Conservation (phyloP, 1,139 yeast genomes). For the Blastobotrys apis region DNA sequence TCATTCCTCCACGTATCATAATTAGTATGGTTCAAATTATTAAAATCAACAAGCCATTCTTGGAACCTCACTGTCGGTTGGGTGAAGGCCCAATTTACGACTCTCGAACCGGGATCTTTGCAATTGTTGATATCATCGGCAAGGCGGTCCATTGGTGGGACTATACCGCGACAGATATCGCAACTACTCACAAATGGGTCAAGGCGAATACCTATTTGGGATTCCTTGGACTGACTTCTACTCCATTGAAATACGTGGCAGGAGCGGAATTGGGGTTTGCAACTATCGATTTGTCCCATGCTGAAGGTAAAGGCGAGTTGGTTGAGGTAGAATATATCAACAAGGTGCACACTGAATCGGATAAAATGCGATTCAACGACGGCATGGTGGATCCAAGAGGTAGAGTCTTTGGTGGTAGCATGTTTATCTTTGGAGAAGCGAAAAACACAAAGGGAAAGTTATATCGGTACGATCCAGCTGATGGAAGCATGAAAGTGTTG, state of each 20-base stretch:
- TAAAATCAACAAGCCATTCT: slow-evolving; percentile 20
- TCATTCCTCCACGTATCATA: too few species aligned
- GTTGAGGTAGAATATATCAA: slow-evolving; percentile 19
- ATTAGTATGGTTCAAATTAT: too few species aligned
- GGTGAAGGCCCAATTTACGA: slow-evolving; percentile 37
- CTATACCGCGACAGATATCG: slow-evolving; percentile 19
- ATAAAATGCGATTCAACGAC: slow-evolving; percentile 32
- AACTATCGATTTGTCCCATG: slow-evolving; percentile 24
- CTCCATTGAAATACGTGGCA: slow-evolving; percentile 29
- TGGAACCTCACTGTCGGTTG: slow-evolving; percentile 27
- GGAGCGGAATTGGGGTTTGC: slow-evolving; percentile 34
- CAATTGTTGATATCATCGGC: slow-evolving; percentile 34
- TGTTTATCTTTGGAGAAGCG: slow-evolving; percentile 24
- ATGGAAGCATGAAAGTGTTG: slow-evolving; percentile 15
- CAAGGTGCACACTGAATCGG: slow-evolving; percentile 17
- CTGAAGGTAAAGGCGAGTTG: slow-evolving; percentile 22
- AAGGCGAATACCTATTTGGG: slow-evolving; percentile 27
- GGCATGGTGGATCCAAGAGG: slow-evolving; percentile 38
- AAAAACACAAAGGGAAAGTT: slow-evolving; percentile 29
- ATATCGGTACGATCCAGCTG: slow-evolving; percentile 31
- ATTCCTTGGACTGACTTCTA: slow-evolving; percentile 31
- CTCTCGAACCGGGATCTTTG: slow-evolving; percentile 26
- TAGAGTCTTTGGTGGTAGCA: slow-evolving; percentile 33
- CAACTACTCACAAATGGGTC: slow-evolving; percentile 24
- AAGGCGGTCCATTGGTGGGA: slow-evolving; percentile 29